These are phyloP conservation scores for Rosa multiflora DNA, from an alignment of 306 rosid species.

Conservation along the genomic window DNA sequence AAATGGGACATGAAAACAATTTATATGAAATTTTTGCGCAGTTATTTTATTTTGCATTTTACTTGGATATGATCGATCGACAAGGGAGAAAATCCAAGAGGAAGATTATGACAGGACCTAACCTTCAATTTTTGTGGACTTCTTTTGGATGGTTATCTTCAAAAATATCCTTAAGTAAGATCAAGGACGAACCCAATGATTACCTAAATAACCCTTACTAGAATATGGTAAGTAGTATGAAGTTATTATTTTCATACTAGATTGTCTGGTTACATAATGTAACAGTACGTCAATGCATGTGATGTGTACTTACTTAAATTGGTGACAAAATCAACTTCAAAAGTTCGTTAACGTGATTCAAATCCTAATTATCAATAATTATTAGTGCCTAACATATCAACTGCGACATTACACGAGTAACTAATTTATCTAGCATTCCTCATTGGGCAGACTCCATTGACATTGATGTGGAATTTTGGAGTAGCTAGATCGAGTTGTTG, in stretches of 20 bases:
- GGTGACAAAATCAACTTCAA: too few species aligned
- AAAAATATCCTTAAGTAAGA: background rate
- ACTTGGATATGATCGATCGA: background rate
- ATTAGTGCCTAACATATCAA: too few species aligned
- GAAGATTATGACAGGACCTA: background rate
- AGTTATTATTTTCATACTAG: background rate
- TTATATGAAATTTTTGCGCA: background rate
- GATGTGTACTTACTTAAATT: too few species aligned
- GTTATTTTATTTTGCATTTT: background rate
- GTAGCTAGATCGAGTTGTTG: constrained; percentile 2
- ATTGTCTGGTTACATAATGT: background rate
- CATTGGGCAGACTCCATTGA: background rate
- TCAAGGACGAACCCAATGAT: background rate
- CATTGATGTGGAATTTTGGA: background rate
- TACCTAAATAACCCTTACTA: too few species aligned
- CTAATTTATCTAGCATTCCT: background rate
- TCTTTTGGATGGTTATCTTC: background rate
- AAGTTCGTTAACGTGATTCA: too few species aligned
- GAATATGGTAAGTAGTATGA: too few species aligned
- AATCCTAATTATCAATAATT: too few species aligned
- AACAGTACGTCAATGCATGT: background rate
- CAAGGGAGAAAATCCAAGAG: background rate
- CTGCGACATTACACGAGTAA: too few species aligned
- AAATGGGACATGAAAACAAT: background rate
- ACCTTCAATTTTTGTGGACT: background rate